These are phyloP conservation scores for Fusarium incarnatum DNA, from an alignment of 2,329 filamentous ascomycete genomes.

Conservation along the genomic window DNA sequence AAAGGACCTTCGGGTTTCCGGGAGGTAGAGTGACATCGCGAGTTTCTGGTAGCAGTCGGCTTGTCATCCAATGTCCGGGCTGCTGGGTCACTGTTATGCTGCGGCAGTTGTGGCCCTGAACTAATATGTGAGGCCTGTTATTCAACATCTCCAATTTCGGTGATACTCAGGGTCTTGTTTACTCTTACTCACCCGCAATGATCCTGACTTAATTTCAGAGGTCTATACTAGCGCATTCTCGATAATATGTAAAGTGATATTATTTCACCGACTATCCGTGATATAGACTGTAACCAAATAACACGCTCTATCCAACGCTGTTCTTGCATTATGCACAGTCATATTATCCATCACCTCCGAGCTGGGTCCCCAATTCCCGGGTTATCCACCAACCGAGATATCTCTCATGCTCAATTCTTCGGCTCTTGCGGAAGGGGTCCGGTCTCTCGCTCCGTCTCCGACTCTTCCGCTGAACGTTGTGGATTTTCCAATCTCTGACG, in stretches of 20 bases:
- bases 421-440: conserved; percentile 14
- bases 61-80: conserved; percentile 9
- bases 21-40: conserved; percentile 24
- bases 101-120: neutral
- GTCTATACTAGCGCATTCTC: neutral
- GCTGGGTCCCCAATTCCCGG: conserved; percentile 8
- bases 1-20: neutral
- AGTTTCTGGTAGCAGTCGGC: conserved; percentile 15
- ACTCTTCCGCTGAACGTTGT: conserved; percentile 10
- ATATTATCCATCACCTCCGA: conserved; percentile 4
- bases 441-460: conserved; percentile 14
- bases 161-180: neutral
- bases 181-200: neutral
- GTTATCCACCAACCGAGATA: conserved; percentile 7
- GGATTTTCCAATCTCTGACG: conserved; percentile 39
- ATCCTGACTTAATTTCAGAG: neutral
- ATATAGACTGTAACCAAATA: neutral
- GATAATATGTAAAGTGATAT: conserved; percentile 2
- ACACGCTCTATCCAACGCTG: conserved; percentile 1
- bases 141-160: conserved; percentile 6
- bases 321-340: conserved; percentile 8
- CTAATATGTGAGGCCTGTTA: neutral
- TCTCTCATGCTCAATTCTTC: conserved; percentile 18
- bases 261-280: neutral
- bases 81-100: conserved; percentile 13